Conservation (phyloP, 139 green algal species). For the Pseudopediastrum boryanum region DNA sequence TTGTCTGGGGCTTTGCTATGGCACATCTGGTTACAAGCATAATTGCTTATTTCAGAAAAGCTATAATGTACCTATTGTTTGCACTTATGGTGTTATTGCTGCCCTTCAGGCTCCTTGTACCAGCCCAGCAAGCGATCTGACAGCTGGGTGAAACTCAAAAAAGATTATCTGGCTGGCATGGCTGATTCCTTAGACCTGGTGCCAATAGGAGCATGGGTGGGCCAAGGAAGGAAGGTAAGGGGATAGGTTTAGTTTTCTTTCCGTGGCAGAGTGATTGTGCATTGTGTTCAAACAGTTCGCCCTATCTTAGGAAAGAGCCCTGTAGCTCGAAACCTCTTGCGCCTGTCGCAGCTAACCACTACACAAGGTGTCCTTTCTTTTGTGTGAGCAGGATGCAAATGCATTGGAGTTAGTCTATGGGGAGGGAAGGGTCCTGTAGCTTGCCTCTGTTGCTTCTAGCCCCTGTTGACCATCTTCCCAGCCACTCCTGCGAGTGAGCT, state of each 20-base stretch:
- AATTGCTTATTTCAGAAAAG: not conserved
- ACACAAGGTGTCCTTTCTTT: not conserved
- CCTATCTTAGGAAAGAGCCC: not conserved
- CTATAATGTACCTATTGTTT: not conserved
- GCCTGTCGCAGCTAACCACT: not conserved
- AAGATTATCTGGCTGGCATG: slow-evolving; percentile 88
- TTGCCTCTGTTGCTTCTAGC: too few species aligned
- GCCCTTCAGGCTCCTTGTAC: slow-evolving; percentile 51
- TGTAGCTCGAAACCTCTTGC: not conserved
- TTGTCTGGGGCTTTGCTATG: too few species aligned
- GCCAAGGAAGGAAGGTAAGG: slow-evolving; percentile 72
- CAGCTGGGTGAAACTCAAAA: slow-evolving; percentile 84
- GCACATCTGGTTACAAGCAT: not conserved
- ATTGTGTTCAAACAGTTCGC: not conserved
- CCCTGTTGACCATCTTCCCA: too few species aligned
- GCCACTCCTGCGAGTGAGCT: too few species aligned
- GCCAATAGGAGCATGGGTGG: slow-evolving; percentile 89
- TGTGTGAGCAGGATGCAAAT: too few species aligned
- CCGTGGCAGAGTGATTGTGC: not conserved
- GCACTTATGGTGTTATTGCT: not conserved
- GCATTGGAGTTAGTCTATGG: too few species aligned
- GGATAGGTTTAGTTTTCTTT: not conserved
- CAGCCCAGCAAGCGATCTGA: slow-evolving; percentile 76
- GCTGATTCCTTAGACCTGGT: slow-evolving; percentile 90
- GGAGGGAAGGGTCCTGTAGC: too few species aligned